A percentile compares a stretch with the other conserved stretches of the same genome.
Conservation (phyloP, 148 eudicot genomes). For the Silene latifolia region DNA sequence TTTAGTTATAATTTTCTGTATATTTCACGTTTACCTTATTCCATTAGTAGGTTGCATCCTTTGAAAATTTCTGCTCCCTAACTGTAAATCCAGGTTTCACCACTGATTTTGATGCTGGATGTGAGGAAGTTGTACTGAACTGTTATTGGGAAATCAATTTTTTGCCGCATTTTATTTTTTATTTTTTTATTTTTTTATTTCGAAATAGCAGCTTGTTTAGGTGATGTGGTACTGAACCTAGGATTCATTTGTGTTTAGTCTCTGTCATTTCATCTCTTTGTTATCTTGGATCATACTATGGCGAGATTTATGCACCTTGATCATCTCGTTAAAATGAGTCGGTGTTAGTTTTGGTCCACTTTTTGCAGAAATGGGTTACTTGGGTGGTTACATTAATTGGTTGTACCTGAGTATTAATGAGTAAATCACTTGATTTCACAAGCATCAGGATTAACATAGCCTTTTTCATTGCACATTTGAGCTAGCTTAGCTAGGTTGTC, state of each 20-base stretch:
- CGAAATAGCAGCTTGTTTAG: not conserved
- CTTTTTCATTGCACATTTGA: too few species aligned
- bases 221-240: not conserved
- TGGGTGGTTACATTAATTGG: not conserved
- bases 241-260: too few species aligned
- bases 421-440: not conserved
- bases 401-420: not conserved
- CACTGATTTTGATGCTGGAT: not conserved
- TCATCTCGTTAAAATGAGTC: not conserved
- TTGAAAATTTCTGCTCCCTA: too few species aligned
- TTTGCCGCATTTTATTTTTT: not conserved
- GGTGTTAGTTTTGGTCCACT: not conserved
- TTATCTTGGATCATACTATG: not conserved
- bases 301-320: not conserved
- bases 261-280: not conserved
- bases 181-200: not conserved
- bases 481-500: too few species aligned
- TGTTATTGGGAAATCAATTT: not conserved
- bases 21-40: too few species aligned
- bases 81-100: too few species aligned
- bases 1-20: too few species aligned
- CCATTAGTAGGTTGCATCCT: too few species aligned
- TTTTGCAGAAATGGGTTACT: not conserved
- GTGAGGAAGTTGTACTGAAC: not conserved
- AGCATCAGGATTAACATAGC: too few species aligned